phyloP scores from a whole-genome alignment of 306 rosid genomes.

The Hippophae tibetana region DNA sequence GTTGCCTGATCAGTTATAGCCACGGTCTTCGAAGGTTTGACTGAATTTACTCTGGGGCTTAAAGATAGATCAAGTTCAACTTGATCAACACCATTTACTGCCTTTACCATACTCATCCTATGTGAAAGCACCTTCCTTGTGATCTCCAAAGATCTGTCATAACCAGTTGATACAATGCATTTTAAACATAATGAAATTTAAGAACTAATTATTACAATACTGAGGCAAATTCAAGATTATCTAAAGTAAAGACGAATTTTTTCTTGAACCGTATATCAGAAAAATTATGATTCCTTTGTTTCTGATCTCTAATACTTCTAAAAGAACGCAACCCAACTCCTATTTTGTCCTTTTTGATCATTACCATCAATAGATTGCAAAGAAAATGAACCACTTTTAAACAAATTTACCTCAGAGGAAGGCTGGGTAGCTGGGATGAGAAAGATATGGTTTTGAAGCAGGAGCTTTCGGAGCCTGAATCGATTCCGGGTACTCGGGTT shows the following conservation, averaged over 20 bases:
- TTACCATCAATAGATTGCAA: background rate
- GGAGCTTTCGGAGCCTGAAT: slow-evolving; percentile 9
- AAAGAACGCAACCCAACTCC: background rate
- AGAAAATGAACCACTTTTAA: background rate
- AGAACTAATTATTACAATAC: no score
- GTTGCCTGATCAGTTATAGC: slow-evolving; percentile 81
- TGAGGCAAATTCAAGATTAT: background rate
- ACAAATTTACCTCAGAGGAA: slow-evolving; percentile 22
- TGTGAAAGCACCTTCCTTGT: slow-evolving; percentile 10
- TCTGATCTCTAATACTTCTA: background rate
- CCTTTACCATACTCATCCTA: slow-evolving; percentile 22
- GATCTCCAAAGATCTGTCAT: slow-evolving; percentile 19
- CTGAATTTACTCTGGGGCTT: slow-evolving; percentile 77
- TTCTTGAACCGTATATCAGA: background rate
- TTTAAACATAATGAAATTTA: background rate
- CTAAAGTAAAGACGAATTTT: background rate
- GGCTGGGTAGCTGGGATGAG: slow-evolving; percentile 17
- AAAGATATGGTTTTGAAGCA: slow-evolving; percentile 30
- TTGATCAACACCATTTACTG: slow-evolving; percentile 23
- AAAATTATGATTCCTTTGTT: background rate
- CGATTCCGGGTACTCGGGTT: slow-evolving; percentile 12
- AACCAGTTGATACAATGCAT: background rate
- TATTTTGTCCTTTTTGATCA: background rate
- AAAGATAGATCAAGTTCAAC: slow-evolving; percentile 44
- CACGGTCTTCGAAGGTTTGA: slow-evolving; percentile 76